These are phyloP conservation scores for Hypoxylon trugodes DNA, from an alignment of 495 filamentous ascomycete species.

Conservation along the genomic window DNA sequence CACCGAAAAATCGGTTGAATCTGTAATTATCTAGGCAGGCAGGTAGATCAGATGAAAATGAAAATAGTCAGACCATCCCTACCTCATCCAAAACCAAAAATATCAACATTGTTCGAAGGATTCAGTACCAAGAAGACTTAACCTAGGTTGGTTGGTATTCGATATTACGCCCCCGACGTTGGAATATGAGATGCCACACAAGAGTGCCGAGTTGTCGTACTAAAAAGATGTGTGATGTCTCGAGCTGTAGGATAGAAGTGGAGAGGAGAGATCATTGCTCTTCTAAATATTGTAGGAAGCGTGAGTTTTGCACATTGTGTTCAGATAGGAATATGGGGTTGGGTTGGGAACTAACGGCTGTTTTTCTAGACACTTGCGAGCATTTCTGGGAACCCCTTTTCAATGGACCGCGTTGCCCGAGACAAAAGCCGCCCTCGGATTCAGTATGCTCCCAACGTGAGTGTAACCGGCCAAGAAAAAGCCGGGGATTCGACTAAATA, in stretches of 20 bases:
- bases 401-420: slow-evolving; percentile 2
- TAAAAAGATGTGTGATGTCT: neutral
- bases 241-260: neutral
- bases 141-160: no score
- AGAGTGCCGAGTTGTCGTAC: neutral
- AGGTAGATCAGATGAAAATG: no score
- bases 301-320: slow-evolving; percentile 3
- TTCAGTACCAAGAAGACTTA: no score
- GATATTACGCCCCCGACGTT: no score
- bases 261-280: neutral
- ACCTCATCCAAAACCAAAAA: no score
- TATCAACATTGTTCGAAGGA: no score
- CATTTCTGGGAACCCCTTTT: slow-evolving; percentile 9
- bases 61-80: no score
- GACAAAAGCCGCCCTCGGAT: slow-evolving; percentile 5
- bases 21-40: no score
- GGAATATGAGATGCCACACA: neutral
- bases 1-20: no score
- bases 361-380: slow-evolving; percentile 21
- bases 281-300: slow-evolving; percentile 25
- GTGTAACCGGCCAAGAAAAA: neutral
- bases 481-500: neutral
- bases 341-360: neutral
- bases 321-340: neutral
- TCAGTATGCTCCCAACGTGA: slow-evolving; percentile 26